These are phyloP conservation scores for Pestalotiopsis sp. DNA, from an alignment of 2,329 filamentous ascomycete genomes.

Conservation along the genomic window DNA sequence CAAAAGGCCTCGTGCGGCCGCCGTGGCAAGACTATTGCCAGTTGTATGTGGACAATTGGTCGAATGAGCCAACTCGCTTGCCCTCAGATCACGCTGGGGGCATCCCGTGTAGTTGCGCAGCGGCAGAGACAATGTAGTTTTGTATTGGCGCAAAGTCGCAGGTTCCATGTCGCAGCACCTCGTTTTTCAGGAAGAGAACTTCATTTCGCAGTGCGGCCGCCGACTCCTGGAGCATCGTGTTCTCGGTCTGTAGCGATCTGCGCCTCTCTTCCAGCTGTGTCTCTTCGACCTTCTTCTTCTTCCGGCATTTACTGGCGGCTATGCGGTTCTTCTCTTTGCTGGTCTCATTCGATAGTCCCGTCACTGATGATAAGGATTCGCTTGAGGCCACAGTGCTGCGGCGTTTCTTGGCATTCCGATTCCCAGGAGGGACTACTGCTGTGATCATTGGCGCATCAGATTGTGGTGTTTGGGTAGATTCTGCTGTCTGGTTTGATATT, in stretches of 20 bases:
- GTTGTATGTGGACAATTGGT: too few species aligned
- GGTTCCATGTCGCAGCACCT: slow-evolving; percentile 5
- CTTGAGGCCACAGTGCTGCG: not conserved
- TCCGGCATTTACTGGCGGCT: slow-evolving; percentile 11
- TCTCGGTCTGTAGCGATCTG: not conserved
- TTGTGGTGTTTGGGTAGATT: not conserved
- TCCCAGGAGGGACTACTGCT: not conserved
- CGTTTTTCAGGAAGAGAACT: slow-evolving; percentile 6
- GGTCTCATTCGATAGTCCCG: not conserved
- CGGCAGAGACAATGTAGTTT: slow-evolving; percentile 5
- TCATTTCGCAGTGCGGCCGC: not conserved
- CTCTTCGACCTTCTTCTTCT: slow-evolving; percentile 13
- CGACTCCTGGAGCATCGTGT: not conserved
- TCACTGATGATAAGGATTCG: not conserved
- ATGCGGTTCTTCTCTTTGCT: slow-evolving; percentile 12
- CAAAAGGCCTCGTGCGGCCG: too few species aligned
- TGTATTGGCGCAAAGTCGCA: slow-evolving; percentile 12
- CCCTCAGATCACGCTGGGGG: not conserved
- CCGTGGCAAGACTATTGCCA: too few species aligned
- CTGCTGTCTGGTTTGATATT: not conserved
- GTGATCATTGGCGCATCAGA: not conserved
- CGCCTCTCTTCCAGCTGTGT: not conserved
- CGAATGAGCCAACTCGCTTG: too few species aligned
- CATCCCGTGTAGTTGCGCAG: not conserved
- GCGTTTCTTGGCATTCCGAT: not conserved